phyloP scores from a whole-genome alignment of 2,329 filamentous ascomycete genomes.

The Cladophialophora bantiana region DNA sequence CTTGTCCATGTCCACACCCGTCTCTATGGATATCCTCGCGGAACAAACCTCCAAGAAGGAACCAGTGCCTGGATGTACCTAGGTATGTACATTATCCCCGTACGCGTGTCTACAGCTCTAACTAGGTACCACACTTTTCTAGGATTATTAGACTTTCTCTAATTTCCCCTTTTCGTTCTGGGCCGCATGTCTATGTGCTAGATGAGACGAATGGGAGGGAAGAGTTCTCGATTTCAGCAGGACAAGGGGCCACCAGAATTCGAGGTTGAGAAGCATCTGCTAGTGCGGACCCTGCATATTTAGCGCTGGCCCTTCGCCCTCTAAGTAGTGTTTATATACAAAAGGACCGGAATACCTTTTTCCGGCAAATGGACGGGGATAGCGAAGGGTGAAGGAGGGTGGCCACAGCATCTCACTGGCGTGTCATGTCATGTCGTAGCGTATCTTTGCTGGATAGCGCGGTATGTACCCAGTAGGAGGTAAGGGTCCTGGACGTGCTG shows the following conservation, averaged over 20 bases:
- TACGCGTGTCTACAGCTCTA: too few species aligned
- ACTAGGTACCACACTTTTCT: too few species aligned
- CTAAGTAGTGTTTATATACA: neutral
- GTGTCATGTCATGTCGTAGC: neutral
- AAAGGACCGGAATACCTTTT: neutral
- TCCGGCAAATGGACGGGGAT: neutral
- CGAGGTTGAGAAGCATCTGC: neutral
- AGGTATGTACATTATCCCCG: too few species aligned
- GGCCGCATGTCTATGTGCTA: too few species aligned
- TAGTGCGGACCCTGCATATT: neutral
- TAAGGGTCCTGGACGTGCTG: neutral
- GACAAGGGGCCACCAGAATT: neutral
- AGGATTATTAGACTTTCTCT: too few species aligned
- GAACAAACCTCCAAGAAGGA: too few species aligned
- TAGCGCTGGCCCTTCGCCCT: neutral
- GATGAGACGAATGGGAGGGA: neutral
- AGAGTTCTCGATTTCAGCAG: neutral
- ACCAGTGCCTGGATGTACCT: too few species aligned
- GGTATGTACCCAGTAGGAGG: neutral
- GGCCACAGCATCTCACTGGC: neutral
- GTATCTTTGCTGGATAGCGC: neutral
- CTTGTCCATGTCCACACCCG: too few species aligned
- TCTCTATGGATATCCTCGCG: too few species aligned
- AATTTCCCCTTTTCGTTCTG: too few species aligned
- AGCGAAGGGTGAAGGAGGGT: neutral